These are phyloP conservation scores for Theileria parva DNA, from an alignment of 169 alveolate genomes.

Conservation along the genomic window DNA sequence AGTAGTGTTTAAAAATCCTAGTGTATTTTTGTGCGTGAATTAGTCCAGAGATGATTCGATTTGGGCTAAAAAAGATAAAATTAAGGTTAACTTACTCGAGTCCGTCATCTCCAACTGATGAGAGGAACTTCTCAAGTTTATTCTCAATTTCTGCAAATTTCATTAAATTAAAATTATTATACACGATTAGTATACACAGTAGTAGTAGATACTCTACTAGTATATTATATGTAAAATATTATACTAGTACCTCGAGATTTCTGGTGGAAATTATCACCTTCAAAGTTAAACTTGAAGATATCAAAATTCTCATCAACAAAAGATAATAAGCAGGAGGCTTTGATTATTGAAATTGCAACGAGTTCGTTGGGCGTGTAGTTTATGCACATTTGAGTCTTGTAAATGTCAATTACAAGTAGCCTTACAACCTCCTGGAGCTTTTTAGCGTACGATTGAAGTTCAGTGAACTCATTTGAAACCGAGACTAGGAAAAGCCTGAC, in stretches of 20 bases:
- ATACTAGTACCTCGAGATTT: conserved; percentile 5
- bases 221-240: neutral
- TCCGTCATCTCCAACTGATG: conserved; percentile 15
- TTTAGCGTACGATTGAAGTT: conserved; percentile 25
- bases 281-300: neutral
- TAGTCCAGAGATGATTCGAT: conserved; percentile 15
- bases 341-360: conserved; percentile 43
- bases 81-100: neutral
- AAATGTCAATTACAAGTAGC: conserved; percentile 50
- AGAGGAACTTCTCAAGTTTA: neutral
- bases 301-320: conserved; percentile 7
- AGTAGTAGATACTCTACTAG: neutral
- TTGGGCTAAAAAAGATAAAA: neutral
- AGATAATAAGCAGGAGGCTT: conserved; percentile 34
- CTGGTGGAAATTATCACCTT: neutral
- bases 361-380: conserved; percentile 58
- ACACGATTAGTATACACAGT: neutral
- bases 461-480: conserved; percentile 32
- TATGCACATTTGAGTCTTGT: conserved; percentile 56
- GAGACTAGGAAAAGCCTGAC: conserved; percentile 46
- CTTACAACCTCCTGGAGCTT: conserved; percentile 35
- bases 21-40: conserved; percentile 15
- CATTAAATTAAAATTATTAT: neutral
- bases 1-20: conserved; percentile 5
- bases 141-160: conserved; percentile 8